Evolutionary conservation across 768 basidiomycete species (phyloP), one percentile per base, ranked within the genome.

Genomic region (Tylopilus plumbeoviolaceoides): DNA sequence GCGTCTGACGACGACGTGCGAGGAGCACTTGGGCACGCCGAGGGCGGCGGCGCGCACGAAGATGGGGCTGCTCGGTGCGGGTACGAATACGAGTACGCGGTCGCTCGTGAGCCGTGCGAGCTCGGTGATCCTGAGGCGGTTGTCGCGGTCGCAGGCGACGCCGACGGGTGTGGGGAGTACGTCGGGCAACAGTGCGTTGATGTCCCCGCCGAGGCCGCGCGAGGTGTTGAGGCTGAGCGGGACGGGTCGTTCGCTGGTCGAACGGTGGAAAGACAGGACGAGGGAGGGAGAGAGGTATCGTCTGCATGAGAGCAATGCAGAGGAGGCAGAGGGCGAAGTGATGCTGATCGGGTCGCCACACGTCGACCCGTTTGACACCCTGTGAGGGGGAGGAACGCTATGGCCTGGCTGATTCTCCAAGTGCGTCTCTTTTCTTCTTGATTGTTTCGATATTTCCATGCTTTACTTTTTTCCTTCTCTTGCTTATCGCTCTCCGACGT

Each of bases 81-180:
- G 46, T 3, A 44, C 59, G 1, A 42, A 47, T 3, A 31, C 27
- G 27, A 28, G 27, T 8, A 28, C 27, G 27, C 27, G 45, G 5
- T 69, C 65, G 46, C 58, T 61, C 43, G 56, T 68, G 31, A 65
- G 61, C 7, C 64, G 59, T 10, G 68, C 65, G 23, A 65, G 67
- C 10, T 67, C 67, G 38, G 53, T 64, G 9, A 50, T 68, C 10
- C 35, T 69, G 18, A 56, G 57, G 15, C 59, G 63, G 44, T 21
- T 63, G 42, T 65, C 39, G 18, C 18, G 39, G 18, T 8, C 65
- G 47, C 58, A 56, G 44, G 59, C 64, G 50, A 60, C 33, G 11
- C 12, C 15, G 33, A 15, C 33, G 33, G 6, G 55, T 51, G 55
- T 53, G 18, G 18, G 39, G 39, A 18, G 9, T 10, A 9, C 8